phyloP scores from a whole-genome alignment of 257 asterid genomes.

The Marsdenia floribunda region DNA sequence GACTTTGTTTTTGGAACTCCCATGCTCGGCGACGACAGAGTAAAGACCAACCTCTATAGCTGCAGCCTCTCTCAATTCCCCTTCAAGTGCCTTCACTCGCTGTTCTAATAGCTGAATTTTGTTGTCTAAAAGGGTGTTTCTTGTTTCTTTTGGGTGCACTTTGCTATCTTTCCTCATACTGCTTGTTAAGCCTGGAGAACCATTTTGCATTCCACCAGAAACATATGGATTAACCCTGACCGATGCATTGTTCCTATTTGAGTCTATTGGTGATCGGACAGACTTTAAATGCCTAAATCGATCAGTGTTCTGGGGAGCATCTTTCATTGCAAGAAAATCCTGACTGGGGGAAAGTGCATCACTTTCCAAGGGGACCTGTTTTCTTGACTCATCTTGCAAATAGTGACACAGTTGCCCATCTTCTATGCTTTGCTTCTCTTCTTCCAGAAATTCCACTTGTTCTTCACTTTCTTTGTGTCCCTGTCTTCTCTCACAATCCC shows the following conservation, averaged over 20 bases:
- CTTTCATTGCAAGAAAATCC: constrained; percentile 19
- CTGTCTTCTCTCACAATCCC: constrained; percentile 23
- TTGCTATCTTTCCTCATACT: constrained; percentile 36
- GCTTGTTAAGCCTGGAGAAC: constrained; percentile 19
- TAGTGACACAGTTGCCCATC: constrained; percentile 23
- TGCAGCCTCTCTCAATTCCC: constrained; percentile 78
- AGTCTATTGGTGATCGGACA: constrained; percentile 50
- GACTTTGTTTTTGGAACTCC: constrained; percentile 68
- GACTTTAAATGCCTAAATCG: constrained; percentile 45
- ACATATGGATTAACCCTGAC: constrained; percentile 29
- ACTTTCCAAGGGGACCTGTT: constrained; percentile 25
- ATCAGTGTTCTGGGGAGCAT: constrained; percentile 31
- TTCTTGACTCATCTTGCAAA: constrained; percentile 18
- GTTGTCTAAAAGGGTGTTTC: constrained; percentile 36
- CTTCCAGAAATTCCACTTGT: constrained; percentile 23
- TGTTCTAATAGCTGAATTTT: constrained; percentile 49
- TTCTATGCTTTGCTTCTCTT: constrained; percentile 27
- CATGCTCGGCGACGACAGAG: constrained; percentile 79
- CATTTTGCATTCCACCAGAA: constrained; percentile 21
- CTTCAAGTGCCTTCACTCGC: constrained; percentile 49
- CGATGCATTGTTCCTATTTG: constrained; percentile 41
- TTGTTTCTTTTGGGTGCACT: constrained; percentile 40
- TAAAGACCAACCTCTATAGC: constrained; percentile 70
- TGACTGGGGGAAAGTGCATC: constrained; percentile 21
- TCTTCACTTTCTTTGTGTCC: constrained; percentile 24